A percentile compares a stretch with the other conserved stretches of the same genome.
These are phyloP conservation scores for Ophiostoma montium DNA, from an alignment of 2,329 filamentous ascomycete genomes.

Conservation along the genomic window DNA sequence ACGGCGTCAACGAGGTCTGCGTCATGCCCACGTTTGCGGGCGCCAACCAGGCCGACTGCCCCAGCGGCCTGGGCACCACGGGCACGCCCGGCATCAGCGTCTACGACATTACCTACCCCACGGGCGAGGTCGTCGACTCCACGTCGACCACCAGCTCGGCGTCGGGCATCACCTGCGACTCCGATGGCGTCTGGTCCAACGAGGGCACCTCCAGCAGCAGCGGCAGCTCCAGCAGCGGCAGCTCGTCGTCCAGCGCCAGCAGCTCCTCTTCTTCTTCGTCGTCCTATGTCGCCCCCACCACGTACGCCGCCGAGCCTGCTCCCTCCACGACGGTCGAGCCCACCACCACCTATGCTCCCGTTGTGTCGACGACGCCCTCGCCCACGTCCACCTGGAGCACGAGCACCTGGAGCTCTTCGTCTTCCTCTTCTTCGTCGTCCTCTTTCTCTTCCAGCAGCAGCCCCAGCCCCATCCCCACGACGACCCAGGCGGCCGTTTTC, in stretches of 20 bases:
- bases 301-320: no score
- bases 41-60: conserved; percentile 37
- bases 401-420: conserved; percentile 1
- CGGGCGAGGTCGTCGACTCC: conserved; percentile 28
- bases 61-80: conserved; percentile 27
- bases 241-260: not conserved
- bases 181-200: not conserved
- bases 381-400: no score
- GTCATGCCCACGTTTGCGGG: conserved; percentile 21
- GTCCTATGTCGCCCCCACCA: not conserved
- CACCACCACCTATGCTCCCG: not conserved
- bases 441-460: not conserved
- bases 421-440: not conserved
- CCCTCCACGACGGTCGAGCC: no score
- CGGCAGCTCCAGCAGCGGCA: conserved; percentile 1
- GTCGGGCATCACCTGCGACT: not conserved
- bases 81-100: conserved; percentile 25
- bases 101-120: conserved; percentile 37
- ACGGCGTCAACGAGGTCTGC: conserved; percentile 38
- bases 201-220: not conserved
- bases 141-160: conserved; percentile 13
- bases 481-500: conserved; percentile 9
- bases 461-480: no score
- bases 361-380: no score
- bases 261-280: not conserved